Percentiles rank a stretch among this genome's conserved stretches.
Evolutionary conservation across 108 stramenopile species (phyloP).

Genomic region (Skeletonema potamos): DNA sequence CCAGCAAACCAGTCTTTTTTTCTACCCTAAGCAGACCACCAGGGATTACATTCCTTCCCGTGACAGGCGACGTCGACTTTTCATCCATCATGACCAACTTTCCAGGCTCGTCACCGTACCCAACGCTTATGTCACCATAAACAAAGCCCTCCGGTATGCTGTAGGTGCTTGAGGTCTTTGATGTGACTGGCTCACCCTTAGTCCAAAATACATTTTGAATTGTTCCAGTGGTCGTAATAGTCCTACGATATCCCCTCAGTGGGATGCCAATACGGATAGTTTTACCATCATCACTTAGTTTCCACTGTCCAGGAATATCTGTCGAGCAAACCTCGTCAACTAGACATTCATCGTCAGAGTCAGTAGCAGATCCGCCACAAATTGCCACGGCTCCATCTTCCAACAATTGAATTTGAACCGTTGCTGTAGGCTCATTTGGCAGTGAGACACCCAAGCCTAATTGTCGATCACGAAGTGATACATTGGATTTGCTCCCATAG

Average conservation of each 20-base stretch:
- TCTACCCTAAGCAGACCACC: conserved; percentile 75
- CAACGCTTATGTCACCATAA: conserved; percentile 66
- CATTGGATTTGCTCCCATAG: conserved; percentile 70
- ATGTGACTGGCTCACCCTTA: conserved; percentile 50
- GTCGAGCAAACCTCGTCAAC: conserved; percentile 46
- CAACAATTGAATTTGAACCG: conserved; percentile 46
- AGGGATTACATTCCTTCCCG: conserved; percentile 17
- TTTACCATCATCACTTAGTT: conserved; percentile 63
- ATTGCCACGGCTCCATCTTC: conserved; percentile 45
- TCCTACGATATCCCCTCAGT: conserved; percentile 68
- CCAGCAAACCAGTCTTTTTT: conserved; percentile 68
- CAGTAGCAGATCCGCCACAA: conserved; percentile 16
- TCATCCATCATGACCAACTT: conserved; percentile 46
- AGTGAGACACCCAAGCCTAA: conserved; percentile 53
- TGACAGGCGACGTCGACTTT: conserved; percentile 31
- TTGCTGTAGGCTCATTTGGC: conserved; percentile 63
- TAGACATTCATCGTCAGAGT: background rate
- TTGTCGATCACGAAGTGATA: conserved; percentile 58
- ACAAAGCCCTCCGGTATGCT: conserved; percentile 75
- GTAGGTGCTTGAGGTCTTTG: conserved; percentile 66
- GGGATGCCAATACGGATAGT: conserved; percentile 67
- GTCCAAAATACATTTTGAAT: conserved; percentile 81
- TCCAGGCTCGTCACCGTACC: conserved; percentile 53
- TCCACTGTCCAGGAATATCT: conserved; percentile 68
- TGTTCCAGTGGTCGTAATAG: conserved; percentile 80